These are phyloP conservation scores for Termitomyces sp. DNA, from an alignment of 768 basidiomycete genomes.

Conservation along the genomic window DNA sequence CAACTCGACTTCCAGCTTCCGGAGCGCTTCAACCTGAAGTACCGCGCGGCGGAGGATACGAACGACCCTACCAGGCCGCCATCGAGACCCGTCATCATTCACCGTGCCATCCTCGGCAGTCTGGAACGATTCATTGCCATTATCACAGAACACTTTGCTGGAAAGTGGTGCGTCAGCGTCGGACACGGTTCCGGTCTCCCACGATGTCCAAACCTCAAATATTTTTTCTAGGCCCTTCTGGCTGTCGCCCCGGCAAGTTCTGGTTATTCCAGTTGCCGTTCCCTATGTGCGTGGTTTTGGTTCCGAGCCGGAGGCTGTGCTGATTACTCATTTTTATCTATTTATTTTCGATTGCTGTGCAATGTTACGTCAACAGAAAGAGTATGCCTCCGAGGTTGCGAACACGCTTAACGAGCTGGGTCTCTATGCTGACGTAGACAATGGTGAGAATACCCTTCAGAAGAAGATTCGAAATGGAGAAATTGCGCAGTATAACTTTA, in stretches of 20 bases:
- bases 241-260: slow-evolving; percentile 93
- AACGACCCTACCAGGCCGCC: slow-evolving; percentile 49
- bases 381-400: slow-evolving; percentile 75
- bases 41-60: slow-evolving; percentile 73
- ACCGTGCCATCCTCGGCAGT: slow-evolving; percentile 92
- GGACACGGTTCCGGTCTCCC: background rate
- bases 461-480: slow-evolving; percentile 99
- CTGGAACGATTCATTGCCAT: slow-evolving; percentile 96
- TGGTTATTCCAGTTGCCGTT: slow-evolving; percentile 90
- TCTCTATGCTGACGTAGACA: slow-evolving; percentile 89
- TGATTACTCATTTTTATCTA: background rate
- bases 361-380: slow-evolving; percentile 49
- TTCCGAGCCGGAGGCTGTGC: slow-evolving; percentile 10
- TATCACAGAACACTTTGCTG: slow-evolving; percentile 94
- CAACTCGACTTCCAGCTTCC: slow-evolving; percentile 99
- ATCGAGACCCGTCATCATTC: slow-evolving; percentile 92
- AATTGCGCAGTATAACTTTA: slow-evolving; percentile 97
- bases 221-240: slow-evolving; percentile 80
- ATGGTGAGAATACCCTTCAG: slow-evolving; percentile 84
- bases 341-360: background rate
- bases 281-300: slow-evolving; percentile 67
- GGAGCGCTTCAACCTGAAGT: slow-evolving; percentile 92
- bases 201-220: background rate
- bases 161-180: slow-evolving; percentile 74
- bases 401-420: slow-evolving; percentile 63